Evolutionary conservation across 1,139 yeast genomes (phyloP).

Genomic region (Nakaseomyces delphensis): DNA sequence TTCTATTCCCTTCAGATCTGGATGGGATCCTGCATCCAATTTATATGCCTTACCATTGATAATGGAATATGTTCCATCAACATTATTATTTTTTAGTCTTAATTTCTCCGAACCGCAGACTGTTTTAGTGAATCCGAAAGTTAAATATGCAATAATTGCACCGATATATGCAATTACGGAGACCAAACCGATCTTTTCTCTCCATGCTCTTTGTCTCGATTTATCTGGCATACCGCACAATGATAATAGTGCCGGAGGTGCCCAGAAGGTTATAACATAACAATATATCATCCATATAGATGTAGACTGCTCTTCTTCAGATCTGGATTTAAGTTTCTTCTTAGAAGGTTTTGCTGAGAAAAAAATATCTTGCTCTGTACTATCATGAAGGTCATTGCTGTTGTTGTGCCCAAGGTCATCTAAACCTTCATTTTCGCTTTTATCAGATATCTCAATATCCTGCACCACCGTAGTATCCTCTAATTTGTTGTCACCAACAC

Average conservation of each 20-base stretch:
- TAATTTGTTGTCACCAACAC: neutral
- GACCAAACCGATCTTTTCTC: constrained; percentile 84
- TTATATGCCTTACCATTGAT: constrained; percentile 79
- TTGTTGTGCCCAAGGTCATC: neutral
- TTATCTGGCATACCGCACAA: constrained; percentile 71
- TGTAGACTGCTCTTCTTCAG: constrained; percentile 30
- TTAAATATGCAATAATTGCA: constrained; percentile 70
- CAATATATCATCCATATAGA: constrained; percentile 81
- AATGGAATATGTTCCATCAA: constrained; percentile 54
- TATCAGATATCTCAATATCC: constrained; percentile 1
- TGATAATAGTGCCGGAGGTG: constrained; percentile 65
- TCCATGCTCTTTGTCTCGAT: constrained; percentile 90
- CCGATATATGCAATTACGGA: constrained; percentile 69
- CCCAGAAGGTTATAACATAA: constrained; percentile 78
- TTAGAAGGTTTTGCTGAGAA: constrained; percentile 1
- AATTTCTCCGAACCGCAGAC: constrained; percentile 54
- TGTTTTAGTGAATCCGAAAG: constrained; percentile 84
- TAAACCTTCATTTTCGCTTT: constrained; percentile 2
- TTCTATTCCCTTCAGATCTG: constrained; percentile 68
- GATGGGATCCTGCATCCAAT: constrained; percentile 62
- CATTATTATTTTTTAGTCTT: constrained; percentile 52
- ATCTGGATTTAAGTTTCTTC: constrained; percentile 8
- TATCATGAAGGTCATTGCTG: constrained; percentile 4
- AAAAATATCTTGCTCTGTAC: constrained; percentile 2
- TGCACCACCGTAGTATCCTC: constrained; percentile 4